Evolutionary conservation across 257 asterid species (phyloP).

Genomic region (Orobanche coerulescens): DNA sequence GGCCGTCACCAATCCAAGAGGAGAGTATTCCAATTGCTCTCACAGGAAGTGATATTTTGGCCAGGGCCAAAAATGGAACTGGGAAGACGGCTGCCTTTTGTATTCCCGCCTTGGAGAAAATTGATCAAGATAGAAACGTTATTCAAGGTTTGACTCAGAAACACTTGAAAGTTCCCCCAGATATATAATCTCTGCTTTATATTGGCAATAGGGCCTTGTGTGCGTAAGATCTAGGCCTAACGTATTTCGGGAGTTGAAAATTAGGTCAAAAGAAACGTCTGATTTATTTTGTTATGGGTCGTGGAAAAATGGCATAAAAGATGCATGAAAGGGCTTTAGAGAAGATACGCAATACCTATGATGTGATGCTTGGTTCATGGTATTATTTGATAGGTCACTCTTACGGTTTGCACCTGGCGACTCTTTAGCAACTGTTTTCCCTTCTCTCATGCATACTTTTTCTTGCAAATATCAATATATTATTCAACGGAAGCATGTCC

Average conservation of each 20-base stretch:
- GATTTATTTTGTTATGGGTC: neutral
- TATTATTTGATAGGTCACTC: neutral
- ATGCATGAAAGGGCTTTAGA: slow-evolving; percentile 4
- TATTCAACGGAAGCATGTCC: no score
- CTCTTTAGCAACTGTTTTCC: neutral
- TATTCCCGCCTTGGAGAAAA: slow-evolving; percentile 70
- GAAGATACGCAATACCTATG: slow-evolving; percentile 10
- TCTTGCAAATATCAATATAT: neutral
- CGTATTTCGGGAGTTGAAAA: slow-evolving; percentile 9
- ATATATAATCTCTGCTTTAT: slow-evolving; percentile 10
- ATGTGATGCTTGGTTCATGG: neutral
- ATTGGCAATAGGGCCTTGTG: neutral
- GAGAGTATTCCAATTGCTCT: slow-evolving; percentile 82
- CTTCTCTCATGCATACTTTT: neutral
- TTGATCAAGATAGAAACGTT: slow-evolving; percentile 53
- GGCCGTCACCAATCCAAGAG: slow-evolving; percentile 82
- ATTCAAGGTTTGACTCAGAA: slow-evolving; percentile 52
- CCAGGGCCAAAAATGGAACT: slow-evolving; percentile 86
- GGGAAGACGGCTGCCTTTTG: slow-evolving; percentile 88
- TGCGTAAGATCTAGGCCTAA: neutral
- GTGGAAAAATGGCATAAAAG: slow-evolving; percentile 9
- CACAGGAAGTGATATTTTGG: slow-evolving; percentile 72
- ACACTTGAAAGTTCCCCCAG: slow-evolving; percentile 14
- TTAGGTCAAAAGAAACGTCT: neutral
- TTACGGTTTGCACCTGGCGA: neutral